Evolutionary conservation across 1,139 yeast genomes (phyloP).

Genomic region (Geotrichum klebahnii): DNA sequence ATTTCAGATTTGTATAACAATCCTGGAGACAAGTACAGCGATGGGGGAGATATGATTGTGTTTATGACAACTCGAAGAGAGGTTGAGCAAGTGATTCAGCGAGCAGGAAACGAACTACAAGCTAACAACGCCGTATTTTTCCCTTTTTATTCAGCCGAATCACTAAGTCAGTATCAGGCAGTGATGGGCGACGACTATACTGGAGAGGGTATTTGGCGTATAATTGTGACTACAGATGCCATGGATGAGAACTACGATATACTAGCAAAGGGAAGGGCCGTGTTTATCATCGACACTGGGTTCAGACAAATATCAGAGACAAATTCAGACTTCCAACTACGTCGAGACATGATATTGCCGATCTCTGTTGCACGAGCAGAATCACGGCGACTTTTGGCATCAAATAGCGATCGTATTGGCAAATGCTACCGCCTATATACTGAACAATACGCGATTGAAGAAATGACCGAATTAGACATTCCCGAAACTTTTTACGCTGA

Average conservation of each 20-base stretch:
- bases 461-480: conserved; percentile 70
- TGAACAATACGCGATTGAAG: conserved; percentile 76
- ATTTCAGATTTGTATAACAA: conserved; percentile 67
- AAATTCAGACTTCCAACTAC: conserved; percentile 3
- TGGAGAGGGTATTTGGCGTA: conserved; percentile 75
- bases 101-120: conserved; percentile 31
- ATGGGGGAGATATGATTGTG: conserved; percentile 71
- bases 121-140: conserved; percentile 45
- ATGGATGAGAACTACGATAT: conserved; percentile 48
- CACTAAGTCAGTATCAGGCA: conserved; percentile 14
- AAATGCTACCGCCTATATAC: conserved; percentile 86
- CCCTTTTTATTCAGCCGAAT: conserved; percentile 46
- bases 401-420: conserved; percentile 49
- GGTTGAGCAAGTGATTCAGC: conserved; percentile 68
- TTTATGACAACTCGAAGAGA: conserved; percentile 87
- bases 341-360: conserved; percentile 20
- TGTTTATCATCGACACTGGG: conserved; percentile 20
- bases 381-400: conserved; percentile 46
- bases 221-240: conserved; percentile 72
- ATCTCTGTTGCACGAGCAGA: conserved; percentile 27
- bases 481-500: conserved; percentile 80
- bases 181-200: conserved; percentile 41
- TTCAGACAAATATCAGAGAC: conserved; percentile 7
- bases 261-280: conserved; percentile 11
- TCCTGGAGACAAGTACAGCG: conserved; percentile 55